phyloP scores from a whole-genome alignment of 441 rosid species.

The Metrosideros polymorpha region DNA sequence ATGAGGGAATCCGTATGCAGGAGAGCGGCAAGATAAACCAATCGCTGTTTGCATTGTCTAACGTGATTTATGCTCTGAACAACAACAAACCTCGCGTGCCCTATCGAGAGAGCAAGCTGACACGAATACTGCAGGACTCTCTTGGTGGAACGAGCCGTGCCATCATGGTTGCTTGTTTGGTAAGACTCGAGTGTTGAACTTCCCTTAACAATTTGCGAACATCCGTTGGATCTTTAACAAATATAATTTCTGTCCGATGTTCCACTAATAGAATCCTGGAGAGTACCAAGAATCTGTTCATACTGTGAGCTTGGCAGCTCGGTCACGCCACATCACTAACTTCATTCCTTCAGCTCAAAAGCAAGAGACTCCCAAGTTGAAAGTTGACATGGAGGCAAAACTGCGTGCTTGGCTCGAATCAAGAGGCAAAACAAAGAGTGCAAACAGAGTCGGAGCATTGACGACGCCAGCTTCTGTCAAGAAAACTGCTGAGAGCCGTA shows the following conservation, averaged over 20 bases:
- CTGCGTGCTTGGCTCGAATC: constrained; percentile 81
- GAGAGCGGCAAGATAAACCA: constrained; percentile 91
- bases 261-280: constrained; percentile 65
- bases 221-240: background rate
- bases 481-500: constrained; percentile 21
- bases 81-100: constrained; percentile 64
- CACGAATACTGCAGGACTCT: constrained; percentile 89
- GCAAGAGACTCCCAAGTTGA: constrained; percentile 48
- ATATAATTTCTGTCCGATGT: background rate
- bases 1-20: constrained; percentile 72
- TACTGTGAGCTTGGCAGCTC: constrained; percentile 87
- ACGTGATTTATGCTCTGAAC: constrained; percentile 82
- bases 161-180: constrained; percentile 90
- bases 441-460: constrained; percentile 27
- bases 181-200: constrained; percentile 11
- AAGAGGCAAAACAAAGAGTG: constrained; percentile 75
- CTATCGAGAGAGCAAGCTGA: constrained; percentile 88
- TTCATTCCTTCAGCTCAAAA: constrained; percentile 36
- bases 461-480: constrained; percentile 40
- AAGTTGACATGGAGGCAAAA: constrained; percentile 74
- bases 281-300: constrained; percentile 88
- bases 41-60: constrained; percentile 79
- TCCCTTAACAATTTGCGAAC: background rate
- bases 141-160: constrained; percentile 82
- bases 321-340: constrained; percentile 77